phyloP scores from a whole-genome alignment of 352 stramenopile species.

The Phytopythium mirpurense region DNA sequence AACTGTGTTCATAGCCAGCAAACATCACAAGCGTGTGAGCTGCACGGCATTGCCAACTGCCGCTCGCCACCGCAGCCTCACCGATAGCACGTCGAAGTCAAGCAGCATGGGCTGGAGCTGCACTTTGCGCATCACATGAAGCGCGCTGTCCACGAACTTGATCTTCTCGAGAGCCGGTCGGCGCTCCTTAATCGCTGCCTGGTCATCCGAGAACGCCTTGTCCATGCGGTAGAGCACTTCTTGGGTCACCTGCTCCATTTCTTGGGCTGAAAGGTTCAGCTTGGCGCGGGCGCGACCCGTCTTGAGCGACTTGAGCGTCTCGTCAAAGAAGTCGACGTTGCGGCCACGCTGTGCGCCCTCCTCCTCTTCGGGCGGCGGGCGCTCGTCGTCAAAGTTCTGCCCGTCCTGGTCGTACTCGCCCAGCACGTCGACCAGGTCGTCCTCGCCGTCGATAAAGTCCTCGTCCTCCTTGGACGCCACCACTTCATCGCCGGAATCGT shows the following conservation, averaged over 20 bases:
- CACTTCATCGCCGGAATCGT: conserved; percentile 80
- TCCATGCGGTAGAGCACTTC: conserved; percentile 88
- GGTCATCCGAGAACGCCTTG: conserved; percentile 78
- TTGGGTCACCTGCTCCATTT: conserved; percentile 84
- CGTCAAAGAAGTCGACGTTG: conserved; percentile 78
- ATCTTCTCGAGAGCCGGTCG: conserved; percentile 76
- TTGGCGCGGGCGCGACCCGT: conserved; percentile 65
- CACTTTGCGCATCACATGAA: conserved; percentile 72
- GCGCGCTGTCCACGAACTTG: conserved; percentile 74
- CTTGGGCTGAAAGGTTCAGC: conserved; percentile 75
- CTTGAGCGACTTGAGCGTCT: conserved; percentile 83
- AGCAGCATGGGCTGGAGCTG: conserved; percentile 86
- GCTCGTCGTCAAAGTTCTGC: conserved; percentile 79
- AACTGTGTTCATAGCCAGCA: conserved; percentile 33
- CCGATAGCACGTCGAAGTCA: conserved; percentile 84
- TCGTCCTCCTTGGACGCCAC: conserved; percentile 75
- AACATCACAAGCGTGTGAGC: no score
- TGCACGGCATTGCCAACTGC: no score
- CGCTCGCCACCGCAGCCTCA: no score
- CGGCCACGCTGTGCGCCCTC: conserved; percentile 4
- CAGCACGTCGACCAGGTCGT: conserved; percentile 79
- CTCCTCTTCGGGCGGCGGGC: conserved; percentile 54
- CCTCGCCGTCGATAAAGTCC: conserved; percentile 85
- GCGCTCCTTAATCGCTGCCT: conserved; percentile 51
- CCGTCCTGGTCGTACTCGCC: conserved; percentile 75